phyloP scores from a whole-genome alignment of 2,329 filamentous ascomycete genomes.

The Leptosphaerulina australis region DNA sequence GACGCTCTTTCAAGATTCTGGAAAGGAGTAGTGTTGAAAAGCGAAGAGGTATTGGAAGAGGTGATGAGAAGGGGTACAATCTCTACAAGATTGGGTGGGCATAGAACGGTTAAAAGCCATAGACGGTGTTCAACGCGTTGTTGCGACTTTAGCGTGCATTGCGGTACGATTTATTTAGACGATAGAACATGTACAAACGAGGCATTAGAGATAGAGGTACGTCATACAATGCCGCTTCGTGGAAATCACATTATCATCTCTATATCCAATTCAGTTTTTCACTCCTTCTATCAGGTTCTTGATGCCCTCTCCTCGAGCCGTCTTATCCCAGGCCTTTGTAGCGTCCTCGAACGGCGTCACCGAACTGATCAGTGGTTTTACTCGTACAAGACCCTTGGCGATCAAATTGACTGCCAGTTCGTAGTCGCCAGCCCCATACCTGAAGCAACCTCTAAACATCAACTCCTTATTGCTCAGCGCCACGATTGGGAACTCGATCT shows the following conservation, averaged over 20 bases:
- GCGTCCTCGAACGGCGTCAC: conserved; percentile 39
- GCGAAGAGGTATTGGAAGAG: conserved; percentile 40
- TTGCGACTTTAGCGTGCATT: conserved; percentile 5
- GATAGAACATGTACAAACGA: not conserved
- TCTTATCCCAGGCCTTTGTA: conserved; percentile 42
- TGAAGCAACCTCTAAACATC: conserved; percentile 43
- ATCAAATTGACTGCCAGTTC: conserved; percentile 38
- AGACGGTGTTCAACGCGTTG: not conserved
- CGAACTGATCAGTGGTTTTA: conserved; percentile 40
- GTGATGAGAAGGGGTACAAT: conserved; percentile 44
- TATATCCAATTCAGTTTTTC: conserved; percentile 20
- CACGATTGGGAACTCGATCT: conserved; percentile 95
- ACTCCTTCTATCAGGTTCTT: conserved; percentile 45
- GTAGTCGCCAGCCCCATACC: conserved; percentile 43
- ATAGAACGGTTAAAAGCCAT: not conserved
- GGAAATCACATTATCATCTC: not conserved
- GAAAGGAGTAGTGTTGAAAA: conserved; percentile 35
- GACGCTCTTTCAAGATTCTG: conserved; percentile 32
- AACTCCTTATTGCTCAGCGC: conserved; percentile 85
- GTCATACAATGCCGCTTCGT: not conserved
- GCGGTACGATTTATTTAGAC: not conserved
- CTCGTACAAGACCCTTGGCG: conserved; percentile 28
- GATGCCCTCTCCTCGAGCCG: conserved; percentile 39
- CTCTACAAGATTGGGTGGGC: conserved; percentile 45
- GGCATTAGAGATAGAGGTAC: not conserved